Base-by-base conservation (phyloP, 148 eudicot genomes). In the Rhododendron ovatum region DNA sequence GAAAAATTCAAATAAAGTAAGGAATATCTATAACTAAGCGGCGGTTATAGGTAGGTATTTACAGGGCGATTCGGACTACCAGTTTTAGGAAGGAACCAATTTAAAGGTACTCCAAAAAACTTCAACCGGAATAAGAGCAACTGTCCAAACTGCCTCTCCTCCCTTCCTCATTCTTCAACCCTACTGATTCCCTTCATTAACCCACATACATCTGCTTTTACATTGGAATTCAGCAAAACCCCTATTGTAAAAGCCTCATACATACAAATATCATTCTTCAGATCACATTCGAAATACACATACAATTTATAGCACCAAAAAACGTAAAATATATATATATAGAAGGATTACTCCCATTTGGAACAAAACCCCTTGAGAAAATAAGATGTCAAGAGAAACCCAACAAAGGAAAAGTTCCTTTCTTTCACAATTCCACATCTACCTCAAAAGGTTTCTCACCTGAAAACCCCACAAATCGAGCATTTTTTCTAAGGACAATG, bases 351-450 rank as follows among this genome's bases (percentile, higher is more conserved):
- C 33, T 48, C 81, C 37, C 86, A 75, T 53, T 76, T 76, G 48
- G 24, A 76, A 35, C 86, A 84, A 84, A 39, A 47, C 71, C 82
- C 17, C 3, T 8, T 0, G 37, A 7, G 12, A 37, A 76, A 51
- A 37, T 30, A 81, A 53, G 53, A 50, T 48, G 22, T 73, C 86
- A 45, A 74, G 86, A 50, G n/a, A 55, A 53, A 82, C 26, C 61
- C 86, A 50, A 33, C 26, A 7, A 33, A 41, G 65, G 28, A 37
- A 75, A 76, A 84, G 50, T 35, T 55, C 82, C n/a, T 81, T 11
- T 37, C 53, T 53, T 53, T 76, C 81, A 35, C 82, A 53, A 84
- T 75, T 51, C 51, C 48, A 51, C 67, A 84, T 33, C 81, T 37
- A 75, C 41, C 20, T 73, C 59, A 7, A 22, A 47, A 45, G 2